phyloP scores from a whole-genome alignment of 164 flowering plant genomes.

The Cinnamomum chago region DNA sequence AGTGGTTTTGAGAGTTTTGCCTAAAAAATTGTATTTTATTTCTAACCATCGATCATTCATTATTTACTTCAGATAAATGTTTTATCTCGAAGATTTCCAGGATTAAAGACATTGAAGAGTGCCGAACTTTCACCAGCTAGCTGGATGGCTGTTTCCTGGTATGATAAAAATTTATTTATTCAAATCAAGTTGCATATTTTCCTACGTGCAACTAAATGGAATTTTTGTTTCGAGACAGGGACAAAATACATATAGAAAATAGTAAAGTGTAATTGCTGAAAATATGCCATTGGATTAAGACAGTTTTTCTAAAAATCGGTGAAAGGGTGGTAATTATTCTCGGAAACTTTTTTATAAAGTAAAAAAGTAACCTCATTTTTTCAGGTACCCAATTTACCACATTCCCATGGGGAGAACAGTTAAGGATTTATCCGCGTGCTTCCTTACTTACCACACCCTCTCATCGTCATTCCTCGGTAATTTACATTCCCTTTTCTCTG shows the following conservation, averaged over 20 bases:
- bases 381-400: conserved; percentile 96
- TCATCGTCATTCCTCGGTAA: conserved; percentile 95
- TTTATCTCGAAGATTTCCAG: conserved; percentile 28
- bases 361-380: neutral
- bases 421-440: conserved; percentile 85
- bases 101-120: conserved; percentile 40
- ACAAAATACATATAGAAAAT: neutral
- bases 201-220: neutral
- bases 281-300: neutral
- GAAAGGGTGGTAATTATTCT: neutral
- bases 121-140: conserved; percentile 69
- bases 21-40: no score
- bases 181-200: neutral
- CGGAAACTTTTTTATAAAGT: neutral
- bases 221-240: neutral
- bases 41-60: neutral
- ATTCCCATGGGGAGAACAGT: conserved; percentile 93
- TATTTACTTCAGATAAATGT: conserved; percentile 32
- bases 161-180: neutral
- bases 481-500: neutral
- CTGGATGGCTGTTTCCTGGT: conserved; percentile 75
- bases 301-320: no score
- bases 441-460: conserved; percentile 94
- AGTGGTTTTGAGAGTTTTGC: neutral
- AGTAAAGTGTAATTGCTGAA: neutral